A percentile compares a stretch with the other conserved stretches of the same genome.
Conservation (phyloP, 208 protist species). For the Crithidia thermophila region DNA sequence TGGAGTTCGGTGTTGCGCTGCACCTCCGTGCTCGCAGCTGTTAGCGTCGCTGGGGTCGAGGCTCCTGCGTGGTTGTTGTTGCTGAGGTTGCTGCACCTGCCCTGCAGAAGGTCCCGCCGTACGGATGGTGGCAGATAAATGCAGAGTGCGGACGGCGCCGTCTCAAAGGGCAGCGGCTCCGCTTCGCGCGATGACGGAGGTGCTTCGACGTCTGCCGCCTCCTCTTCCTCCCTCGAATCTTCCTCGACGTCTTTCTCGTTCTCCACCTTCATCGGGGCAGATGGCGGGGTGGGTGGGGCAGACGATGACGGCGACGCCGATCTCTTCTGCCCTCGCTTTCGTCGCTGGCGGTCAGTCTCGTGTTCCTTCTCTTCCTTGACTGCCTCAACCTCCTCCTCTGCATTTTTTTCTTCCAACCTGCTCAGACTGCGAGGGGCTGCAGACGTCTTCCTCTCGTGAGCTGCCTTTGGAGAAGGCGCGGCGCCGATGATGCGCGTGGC, state of each 20-base stretch:
- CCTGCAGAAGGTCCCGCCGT: slow-evolving; percentile 19
- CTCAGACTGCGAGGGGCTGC: no score
- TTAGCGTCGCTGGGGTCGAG: neutral
- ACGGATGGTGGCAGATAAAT: slow-evolving; percentile 22
- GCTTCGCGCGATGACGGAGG: neutral
- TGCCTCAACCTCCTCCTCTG: no score
- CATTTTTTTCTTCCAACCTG: no score
- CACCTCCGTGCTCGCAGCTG: slow-evolving; percentile 14
- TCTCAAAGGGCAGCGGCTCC: slow-evolving; percentile 1
- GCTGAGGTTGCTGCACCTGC: neutral
- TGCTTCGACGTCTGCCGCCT: neutral
- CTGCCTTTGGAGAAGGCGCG: no score
- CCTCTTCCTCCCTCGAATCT: neutral
- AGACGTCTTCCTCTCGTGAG: no score
- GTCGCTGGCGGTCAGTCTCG: no score
- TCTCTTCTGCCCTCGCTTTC: no score
- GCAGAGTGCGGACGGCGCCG: slow-evolving; percentile 10
- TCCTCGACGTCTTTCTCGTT: no score
- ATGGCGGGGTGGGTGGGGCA: no score
- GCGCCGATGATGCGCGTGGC: neutral
- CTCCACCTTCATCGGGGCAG: no score
- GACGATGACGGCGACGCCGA: no score
- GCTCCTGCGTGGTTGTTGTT: neutral
- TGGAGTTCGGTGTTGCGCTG: slow-evolving; percentile 30
- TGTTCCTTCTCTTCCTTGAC: no score